Percentiles rank a stretch among this genome's conserved stretches.
Evolutionary conservation across 345 rosid species (phyloP).

Genomic region (Salix brachista): DNA sequence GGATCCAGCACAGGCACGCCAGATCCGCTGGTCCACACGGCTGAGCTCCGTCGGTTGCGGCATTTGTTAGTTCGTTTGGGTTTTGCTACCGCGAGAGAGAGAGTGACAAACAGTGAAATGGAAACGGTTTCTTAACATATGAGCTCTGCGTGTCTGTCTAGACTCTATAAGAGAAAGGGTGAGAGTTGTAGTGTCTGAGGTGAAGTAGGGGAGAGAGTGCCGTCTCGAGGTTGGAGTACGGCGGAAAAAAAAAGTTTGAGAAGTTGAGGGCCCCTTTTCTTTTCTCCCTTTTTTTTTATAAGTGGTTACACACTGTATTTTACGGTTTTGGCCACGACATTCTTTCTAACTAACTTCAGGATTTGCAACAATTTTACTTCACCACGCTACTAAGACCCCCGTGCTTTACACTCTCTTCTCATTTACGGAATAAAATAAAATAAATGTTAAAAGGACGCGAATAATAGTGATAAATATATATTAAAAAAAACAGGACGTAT

Average conservation of each 20-base stretch:
- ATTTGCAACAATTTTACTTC: background rate
- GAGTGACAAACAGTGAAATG: background rate
- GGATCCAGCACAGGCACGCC: conserved; percentile 83
- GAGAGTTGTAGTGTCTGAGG: conserved; percentile 14
- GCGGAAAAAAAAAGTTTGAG: conserved; percentile 1
- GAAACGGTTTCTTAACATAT: conserved; percentile 3
- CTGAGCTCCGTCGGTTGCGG: conserved; percentile 18
- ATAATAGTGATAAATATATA: too few relatives aligned
- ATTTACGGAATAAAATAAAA: too few relatives aligned
- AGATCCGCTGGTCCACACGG: conserved; percentile 53
- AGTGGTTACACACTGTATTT: background rate
- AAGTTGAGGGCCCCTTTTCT: background rate
- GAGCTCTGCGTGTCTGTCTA: background rate
- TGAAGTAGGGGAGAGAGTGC: conserved; percentile 13
- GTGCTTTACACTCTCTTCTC: background rate
- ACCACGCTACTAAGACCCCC: background rate
- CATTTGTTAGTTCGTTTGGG: conserved; percentile 9
- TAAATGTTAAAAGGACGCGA: too few relatives aligned
- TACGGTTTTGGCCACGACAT: conserved; percentile 4
- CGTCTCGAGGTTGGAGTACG: conserved; percentile 30
- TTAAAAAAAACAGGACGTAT: too few relatives aligned
- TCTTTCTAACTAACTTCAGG: conserved; percentile 4
- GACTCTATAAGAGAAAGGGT: background rate
- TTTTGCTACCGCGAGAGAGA: background rate
- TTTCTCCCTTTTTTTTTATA: background rate